Evolutionary conservation across 78 protist genomes (phyloP).

Genomic region (Polysphondylium violaceum): DNA sequence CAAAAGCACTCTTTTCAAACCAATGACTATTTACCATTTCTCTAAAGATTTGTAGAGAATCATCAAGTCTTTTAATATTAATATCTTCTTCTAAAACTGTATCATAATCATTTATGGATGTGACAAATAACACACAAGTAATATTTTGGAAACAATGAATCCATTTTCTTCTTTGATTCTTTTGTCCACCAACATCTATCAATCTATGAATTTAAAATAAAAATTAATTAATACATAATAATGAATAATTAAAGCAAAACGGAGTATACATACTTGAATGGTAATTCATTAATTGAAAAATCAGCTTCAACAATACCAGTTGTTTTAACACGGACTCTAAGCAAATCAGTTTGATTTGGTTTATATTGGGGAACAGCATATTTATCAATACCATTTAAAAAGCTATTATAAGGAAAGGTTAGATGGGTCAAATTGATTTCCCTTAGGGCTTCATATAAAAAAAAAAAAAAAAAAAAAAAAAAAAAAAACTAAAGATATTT

Average conservation of each 20-base stretch:
- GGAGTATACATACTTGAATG: slow-evolving; percentile 56
- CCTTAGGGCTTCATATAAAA: too few relatives aligned
- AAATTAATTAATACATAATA: not conserved
- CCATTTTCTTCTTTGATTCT: slow-evolving; percentile 94
- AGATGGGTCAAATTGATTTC: too few relatives aligned
- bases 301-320: slow-evolving; percentile 84
- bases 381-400: slow-evolving; percentile 62
- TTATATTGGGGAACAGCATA: slow-evolving; percentile 50
- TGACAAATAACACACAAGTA: slow-evolving; percentile 86
- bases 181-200: slow-evolving; percentile 96
- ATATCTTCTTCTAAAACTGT: slow-evolving; percentile 82
- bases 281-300: slow-evolving; percentile 53
- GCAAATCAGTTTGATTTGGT: slow-evolving; percentile 84
- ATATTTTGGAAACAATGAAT: slow-evolving; percentile 92
- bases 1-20: slow-evolving; percentile 82
- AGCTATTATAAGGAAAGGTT: slow-evolving; percentile 21
- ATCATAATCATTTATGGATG: slow-evolving; percentile 82
- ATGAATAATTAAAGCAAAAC: not conserved
- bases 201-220: slow-evolving; percentile 46
- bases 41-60: slow-evolving; percentile 77
- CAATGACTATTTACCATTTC: slow-evolving; percentile 87
- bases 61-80: slow-evolving; percentile 56
- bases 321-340: slow-evolving; percentile 86
- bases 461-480: too few relatives aligned
- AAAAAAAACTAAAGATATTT: too few relatives aligned